Evolutionary conservation across 192 early-diverging fungal genomes (phyloP), one percentile per base, ranked within the genome.

Genomic region (Backusella macrospora): DNA sequence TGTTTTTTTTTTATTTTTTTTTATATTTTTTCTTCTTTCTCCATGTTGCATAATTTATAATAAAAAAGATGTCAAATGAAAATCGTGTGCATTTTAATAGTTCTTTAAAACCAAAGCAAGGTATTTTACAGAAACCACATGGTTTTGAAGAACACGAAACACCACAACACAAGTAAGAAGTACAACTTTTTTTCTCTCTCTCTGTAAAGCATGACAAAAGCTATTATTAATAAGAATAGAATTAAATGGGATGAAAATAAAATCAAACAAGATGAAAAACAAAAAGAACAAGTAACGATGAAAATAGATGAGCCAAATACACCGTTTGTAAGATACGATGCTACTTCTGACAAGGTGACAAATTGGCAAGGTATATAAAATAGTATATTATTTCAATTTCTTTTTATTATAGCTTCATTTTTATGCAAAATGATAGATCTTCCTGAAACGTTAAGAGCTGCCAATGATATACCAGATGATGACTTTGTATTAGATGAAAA

Each of bases 31-130:
- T 34, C n/a, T n/a, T n/a, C n/a, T n/a, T n/a, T 55, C 49, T 49
- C 18, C 12, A 18, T 49, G n/a, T 55, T 55, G 49, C 49, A 55
- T 55, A 55, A n/a, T n/a, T n/a, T n/a, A n/a, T n/a, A 55, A 55
- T 16, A 5, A 47, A 47, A 13, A n/a, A 2, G 23, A 55, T 55
- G 49, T 55, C 49, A 55, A 55, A n/a, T 21, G 49, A 55, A 21
- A 23, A 55, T 0, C 1, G 18, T 3, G 49, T 23, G 8, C 2
- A 9, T 55, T 55, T 55, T 55, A 21, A 55, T 55, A 21, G 49
- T 55, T 55, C 49, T 7, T 1, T 55, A 18, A 55, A 55, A 55
- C 49, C 49, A 55, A 55, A 55, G 49, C 49, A 55, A 23, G 49
- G 49, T 15, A 55, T 55, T 21, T 55, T 55, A 21, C 49, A 55